phyloP scores from a whole-genome alignment of 495 filamentous ascomycete species.

The Penicillium bialowiezense region DNA sequence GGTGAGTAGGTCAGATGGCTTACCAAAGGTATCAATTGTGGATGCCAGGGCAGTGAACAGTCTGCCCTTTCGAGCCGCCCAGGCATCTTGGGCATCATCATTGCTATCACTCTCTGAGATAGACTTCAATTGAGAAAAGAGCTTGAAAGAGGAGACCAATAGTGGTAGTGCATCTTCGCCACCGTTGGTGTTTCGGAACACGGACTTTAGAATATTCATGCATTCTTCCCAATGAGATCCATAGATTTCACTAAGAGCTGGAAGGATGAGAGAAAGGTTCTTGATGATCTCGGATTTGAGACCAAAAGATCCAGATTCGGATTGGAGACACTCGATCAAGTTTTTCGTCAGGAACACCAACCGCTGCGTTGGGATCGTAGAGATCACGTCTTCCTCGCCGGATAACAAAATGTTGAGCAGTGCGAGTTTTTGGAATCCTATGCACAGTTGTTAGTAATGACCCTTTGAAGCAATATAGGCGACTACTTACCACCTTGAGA shows the following conservation, averaged over 20 bases:
- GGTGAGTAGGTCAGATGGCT: conserved; percentile 10
- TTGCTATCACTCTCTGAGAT: conserved; percentile 62
- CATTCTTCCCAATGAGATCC: conserved; percentile 78
- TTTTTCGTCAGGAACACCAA: conserved; percentile 80
- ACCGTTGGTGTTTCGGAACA: conserved; percentile 48
- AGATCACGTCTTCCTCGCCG: conserved; percentile 46
- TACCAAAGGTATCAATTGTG: conserved; percentile 42
- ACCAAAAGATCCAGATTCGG: conserved; percentile 37
- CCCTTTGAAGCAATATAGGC: neutral
- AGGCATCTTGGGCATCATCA: conserved; percentile 79
- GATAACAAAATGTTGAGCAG: conserved; percentile 58
- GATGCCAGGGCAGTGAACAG: conserved; percentile 57
- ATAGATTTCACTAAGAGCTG: conserved; percentile 71
- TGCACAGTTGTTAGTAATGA: conserved; percentile 16
- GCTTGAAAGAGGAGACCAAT: conserved; percentile 66
- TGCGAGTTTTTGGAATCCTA: conserved; percentile 52
- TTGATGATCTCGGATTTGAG: conserved; percentile 56
- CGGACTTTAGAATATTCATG: conserved; percentile 53
- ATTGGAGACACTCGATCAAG: conserved; percentile 65
- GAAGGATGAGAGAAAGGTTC: conserved; percentile 62
- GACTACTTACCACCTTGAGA: conserved; percentile 38
- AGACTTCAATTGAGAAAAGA: conserved; percentile 59
- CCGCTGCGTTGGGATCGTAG: conserved; percentile 69
- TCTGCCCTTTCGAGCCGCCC: conserved; percentile 48
- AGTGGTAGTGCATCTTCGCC: conserved; percentile 55